phyloP scores from a whole-genome alignment of 73 alveolate genomes.

The Tetrahymena borealis region DNA sequence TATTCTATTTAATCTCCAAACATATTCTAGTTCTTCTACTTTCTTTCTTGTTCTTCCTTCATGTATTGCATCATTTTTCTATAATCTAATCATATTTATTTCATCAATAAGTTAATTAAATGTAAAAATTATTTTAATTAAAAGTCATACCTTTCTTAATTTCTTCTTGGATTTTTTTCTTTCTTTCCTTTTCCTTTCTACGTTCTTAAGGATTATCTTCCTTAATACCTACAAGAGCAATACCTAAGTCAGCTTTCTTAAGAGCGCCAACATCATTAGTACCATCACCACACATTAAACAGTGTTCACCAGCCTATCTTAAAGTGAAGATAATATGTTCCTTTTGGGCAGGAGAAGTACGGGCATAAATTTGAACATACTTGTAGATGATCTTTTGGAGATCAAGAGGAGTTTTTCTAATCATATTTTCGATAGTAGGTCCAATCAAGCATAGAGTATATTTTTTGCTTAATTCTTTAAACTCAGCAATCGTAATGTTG shows the following conservation, averaged over 20 bases:
- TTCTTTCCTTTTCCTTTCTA: slow-evolving; percentile 35
- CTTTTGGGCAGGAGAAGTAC: slow-evolving; percentile 90
- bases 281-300: slow-evolving; percentile 99
- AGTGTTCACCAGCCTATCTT: slow-evolving; percentile 72
- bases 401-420: background rate
- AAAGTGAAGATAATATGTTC: slow-evolving; percentile 76
- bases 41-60: slow-evolving; percentile 36
- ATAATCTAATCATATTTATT: slow-evolving; percentile 51
- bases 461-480: slow-evolving; percentile 37
- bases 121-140: background rate
- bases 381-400: slow-evolving; percentile 7
- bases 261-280: slow-evolving; percentile 96
- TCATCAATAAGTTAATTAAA: slow-evolving; percentile 28
- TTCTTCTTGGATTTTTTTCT: background rate
- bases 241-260: slow-evolving; percentile 88
- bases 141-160: background rate
- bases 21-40: slow-evolving; percentile 14
- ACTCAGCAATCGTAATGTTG: slow-evolving; percentile 46
- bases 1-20: slow-evolving; percentile 51
- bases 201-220: slow-evolving; percentile 70
- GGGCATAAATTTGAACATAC: slow-evolving; percentile 74
- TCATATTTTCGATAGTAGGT: slow-evolving; percentile 7
- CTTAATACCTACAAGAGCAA: slow-evolving; percentile 77
- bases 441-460: slow-evolving; percentile 71
- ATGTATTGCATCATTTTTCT: slow-evolving; percentile 52